Conservation (phyloP, 495 filamentous ascomycete genomes). For the Sabuloglossum arenarium region DNA sequence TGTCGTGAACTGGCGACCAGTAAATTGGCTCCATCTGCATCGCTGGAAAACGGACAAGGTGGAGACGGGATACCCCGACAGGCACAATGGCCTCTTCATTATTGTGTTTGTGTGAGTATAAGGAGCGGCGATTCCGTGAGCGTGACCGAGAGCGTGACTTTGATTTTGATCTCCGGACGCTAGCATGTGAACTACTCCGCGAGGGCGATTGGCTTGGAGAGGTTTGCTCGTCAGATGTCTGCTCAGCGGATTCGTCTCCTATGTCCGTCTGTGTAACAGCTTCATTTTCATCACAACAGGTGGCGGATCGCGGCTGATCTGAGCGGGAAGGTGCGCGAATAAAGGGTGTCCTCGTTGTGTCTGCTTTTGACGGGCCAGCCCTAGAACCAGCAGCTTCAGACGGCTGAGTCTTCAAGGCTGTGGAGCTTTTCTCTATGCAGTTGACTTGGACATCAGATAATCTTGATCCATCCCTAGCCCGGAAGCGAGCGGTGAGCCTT, state of each 20-base stretch:
- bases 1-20: slow-evolving; percentile 88
- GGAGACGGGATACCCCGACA: slow-evolving; percentile 59
- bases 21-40: slow-evolving; percentile 86
- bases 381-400: not conserved
- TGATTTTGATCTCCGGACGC: not conserved
- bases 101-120: not conserved
- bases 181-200: not conserved
- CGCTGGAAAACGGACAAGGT: slow-evolving; percentile 31
- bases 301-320: slow-evolving; percentile 3
- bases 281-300: not conserved
- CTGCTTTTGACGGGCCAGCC: slow-evolving; percentile 13
- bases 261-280: slow-evolving; percentile 3
- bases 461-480: not conserved
- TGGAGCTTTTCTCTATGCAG: not conserved
- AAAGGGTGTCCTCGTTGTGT: slow-evolving; percentile 21
- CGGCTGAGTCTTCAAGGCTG: not conserved
- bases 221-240: not conserved
- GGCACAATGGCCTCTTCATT: slow-evolving; percentile 28
- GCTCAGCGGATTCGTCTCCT: slow-evolving; percentile 5
- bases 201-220: not conserved
- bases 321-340: slow-evolving; percentile 15
- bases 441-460: not conserved
- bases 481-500: not conserved
- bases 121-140: not conserved
- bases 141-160: not conserved